Evolutionary conservation across 192 early-diverging fungal species (phyloP).

Genomic region (Backusella sp.): DNA sequence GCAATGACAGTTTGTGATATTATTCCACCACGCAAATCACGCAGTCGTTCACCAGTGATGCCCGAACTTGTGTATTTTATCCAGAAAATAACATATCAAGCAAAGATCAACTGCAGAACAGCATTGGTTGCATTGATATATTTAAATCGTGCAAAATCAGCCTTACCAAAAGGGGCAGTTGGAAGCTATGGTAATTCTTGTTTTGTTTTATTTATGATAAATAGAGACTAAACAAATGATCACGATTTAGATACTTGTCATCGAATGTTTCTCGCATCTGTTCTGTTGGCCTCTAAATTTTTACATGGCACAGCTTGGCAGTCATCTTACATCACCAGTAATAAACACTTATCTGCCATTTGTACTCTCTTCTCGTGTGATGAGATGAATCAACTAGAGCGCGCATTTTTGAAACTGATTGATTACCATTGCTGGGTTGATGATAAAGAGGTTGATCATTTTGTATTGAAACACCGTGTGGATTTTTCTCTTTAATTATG

Average conservation of each 20-base stretch:
- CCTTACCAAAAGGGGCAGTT: constrained; percentile 24
- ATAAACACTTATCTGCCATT: constrained; percentile 17
- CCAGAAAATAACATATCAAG: constrained; percentile 32
- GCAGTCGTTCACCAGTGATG: constrained; percentile 6
- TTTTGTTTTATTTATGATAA: background rate
- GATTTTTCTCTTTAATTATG: constrained; percentile 14
- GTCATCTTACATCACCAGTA: background rate
- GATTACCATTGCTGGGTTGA: constrained; percentile 29
- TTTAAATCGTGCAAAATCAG: constrained; percentile 24
- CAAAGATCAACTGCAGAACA: constrained; percentile 18
- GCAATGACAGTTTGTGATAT: constrained; percentile 22
- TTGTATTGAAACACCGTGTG: constrained; percentile 27
- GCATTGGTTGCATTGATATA: constrained; percentile 28
- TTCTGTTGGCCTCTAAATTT: constrained; percentile 29
- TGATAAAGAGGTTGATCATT: constrained; percentile 26
- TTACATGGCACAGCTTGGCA: constrained; percentile 13
- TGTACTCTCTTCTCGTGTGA: constrained; percentile 25
- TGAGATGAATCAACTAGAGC: constrained; percentile 29
- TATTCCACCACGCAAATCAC: constrained; percentile 8
- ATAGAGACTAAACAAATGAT: background rate
- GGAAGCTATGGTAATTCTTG: constrained; percentile 26
- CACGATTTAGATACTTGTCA: constrained; percentile 20
- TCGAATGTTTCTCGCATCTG: constrained; percentile 26
- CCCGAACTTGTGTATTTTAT: constrained; percentile 34
- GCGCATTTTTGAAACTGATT: constrained; percentile 30